phyloP scores from a whole-genome alignment of 257 asterid species.

The Solanum chiquidenum region DNA sequence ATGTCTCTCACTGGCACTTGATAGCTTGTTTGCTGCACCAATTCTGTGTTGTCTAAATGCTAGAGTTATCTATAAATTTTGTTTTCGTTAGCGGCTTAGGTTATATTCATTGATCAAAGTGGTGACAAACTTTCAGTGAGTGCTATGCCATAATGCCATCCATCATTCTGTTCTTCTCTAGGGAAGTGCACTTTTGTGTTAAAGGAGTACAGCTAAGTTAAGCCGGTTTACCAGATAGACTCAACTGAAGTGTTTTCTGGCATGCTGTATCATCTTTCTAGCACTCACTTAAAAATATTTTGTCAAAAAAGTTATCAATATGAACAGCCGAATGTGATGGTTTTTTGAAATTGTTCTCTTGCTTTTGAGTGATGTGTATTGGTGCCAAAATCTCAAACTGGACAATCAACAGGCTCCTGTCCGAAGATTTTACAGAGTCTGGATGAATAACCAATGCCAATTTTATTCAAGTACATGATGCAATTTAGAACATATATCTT shows the following conservation, averaged over 20 bases:
- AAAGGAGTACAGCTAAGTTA: not conserved
- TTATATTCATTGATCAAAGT: not conserved
- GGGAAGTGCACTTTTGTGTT: not conserved
- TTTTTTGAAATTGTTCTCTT: not conserved
- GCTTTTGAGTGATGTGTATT: not conserved
- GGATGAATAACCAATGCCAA: not conserved
- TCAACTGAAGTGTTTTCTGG: not conserved
- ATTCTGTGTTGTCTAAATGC: not conserved
- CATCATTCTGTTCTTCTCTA: not conserved
- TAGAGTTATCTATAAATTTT: not conserved
- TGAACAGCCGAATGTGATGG: not conserved
- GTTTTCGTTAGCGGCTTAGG: not conserved
- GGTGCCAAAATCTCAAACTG: not conserved
- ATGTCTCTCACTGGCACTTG: not conserved
- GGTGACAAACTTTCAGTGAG: not conserved
- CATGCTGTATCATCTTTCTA: not conserved
- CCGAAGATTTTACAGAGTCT: not conserved
- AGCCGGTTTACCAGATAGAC: not conserved
- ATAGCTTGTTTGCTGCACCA: not conserved
- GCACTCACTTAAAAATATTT: not conserved
- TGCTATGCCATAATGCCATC: not conserved
- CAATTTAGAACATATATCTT: not conserved
- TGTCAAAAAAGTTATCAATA: not conserved
- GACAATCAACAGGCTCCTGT: not conserved
- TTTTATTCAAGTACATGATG: not conserved